Evolutionary conservation across 192 early-diverging fungal species (phyloP).

Genomic region (Entomortierella chlamydospora): DNA sequence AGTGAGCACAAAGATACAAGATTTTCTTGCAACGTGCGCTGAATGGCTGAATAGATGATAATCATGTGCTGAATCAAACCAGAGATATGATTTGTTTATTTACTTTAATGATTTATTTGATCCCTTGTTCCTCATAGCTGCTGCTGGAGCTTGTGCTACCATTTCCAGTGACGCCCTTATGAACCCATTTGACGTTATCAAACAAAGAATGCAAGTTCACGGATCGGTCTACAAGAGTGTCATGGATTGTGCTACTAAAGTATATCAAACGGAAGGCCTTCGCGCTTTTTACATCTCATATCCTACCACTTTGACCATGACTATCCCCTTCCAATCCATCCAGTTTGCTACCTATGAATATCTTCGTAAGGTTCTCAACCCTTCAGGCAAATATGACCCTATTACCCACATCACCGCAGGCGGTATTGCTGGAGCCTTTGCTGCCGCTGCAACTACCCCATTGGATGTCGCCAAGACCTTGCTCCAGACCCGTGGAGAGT

Average conservation of each 20-base stretch:
- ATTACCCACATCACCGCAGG: conserved; percentile 87
- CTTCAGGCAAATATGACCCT: conserved; percentile 85
- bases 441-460: conserved; percentile 90
- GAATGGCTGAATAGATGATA: not conserved
- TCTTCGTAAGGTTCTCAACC: conserved; percentile 86
- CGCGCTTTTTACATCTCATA: conserved; percentile 93
- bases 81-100: not conserved
- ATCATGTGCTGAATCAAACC: not conserved
- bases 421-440: conserved; percentile 88
- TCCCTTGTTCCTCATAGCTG: conserved; percentile 57
- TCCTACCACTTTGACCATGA: conserved; percentile 94
- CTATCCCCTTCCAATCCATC: conserved; percentile 93
- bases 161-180: conserved; percentile 89
- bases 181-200: conserved; percentile 98
- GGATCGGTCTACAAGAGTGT: conserved; percentile 79
- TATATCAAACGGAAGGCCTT: conserved; percentile 82
- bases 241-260: conserved; percentile 72
- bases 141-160: conserved; percentile 91
- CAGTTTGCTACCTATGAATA: conserved; percentile 95
- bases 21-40: no score
- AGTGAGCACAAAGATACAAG: not conserved
- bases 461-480: conserved; percentile 98
- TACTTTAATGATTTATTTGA: conserved; percentile 21
- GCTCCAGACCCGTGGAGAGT: conserved; percentile 90
- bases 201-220: conserved; percentile 95